A percentile compares a stretch with the other conserved stretches of the same genome.
Evolutionary conservation across 1,139 yeast species (phyloP).

Genomic region (Taphrina pruni): DNA sequence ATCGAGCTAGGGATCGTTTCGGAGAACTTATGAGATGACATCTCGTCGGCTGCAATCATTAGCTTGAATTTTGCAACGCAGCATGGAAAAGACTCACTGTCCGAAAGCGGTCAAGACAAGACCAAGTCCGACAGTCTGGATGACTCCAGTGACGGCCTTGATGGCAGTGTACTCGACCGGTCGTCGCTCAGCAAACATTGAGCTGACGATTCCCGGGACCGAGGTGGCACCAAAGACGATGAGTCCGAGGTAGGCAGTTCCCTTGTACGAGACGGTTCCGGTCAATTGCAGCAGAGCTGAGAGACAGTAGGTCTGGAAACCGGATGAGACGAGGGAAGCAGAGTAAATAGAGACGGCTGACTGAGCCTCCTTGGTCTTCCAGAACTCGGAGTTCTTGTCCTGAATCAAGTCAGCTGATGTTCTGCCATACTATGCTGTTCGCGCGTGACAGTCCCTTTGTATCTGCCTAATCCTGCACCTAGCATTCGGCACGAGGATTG

Average conservation of each 20-base stretch:
- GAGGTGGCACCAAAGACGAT: constrained; percentile 54
- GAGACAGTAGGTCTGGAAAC: constrained; percentile 55
- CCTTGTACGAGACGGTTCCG: constrained; percentile 54
- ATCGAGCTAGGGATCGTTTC: neutral
- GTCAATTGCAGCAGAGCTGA: constrained; percentile 54
- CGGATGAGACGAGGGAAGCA: constrained; percentile 52
- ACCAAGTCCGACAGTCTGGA: constrained; percentile 57
- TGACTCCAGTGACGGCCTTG: constrained; percentile 51
- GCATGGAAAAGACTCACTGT: constrained; percentile 14
- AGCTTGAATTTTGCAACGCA: neutral
- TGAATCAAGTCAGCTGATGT: neutral
- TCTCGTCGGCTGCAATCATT: constrained; percentile 27
- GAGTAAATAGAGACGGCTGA: constrained; percentile 53
- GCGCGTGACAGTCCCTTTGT: too few species aligned
- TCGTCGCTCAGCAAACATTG: constrained; percentile 52
- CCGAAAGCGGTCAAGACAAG: constrained; percentile 43
- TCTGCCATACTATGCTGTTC: neutral
- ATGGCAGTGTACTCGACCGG: constrained; percentile 53
- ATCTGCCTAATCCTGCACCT: too few species aligned
- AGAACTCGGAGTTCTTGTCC: constrained; percentile 50
- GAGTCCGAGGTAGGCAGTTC: constrained; percentile 55
- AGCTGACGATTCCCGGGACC: constrained; percentile 53
- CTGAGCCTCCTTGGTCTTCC: constrained; percentile 53
- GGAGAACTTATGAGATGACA: constrained; percentile 20
- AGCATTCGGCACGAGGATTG: too few species aligned